These are phyloP conservation scores for Flueggea neowawraea DNA, from an alignment of 441 rosid species.

Conservation along the genomic window DNA sequence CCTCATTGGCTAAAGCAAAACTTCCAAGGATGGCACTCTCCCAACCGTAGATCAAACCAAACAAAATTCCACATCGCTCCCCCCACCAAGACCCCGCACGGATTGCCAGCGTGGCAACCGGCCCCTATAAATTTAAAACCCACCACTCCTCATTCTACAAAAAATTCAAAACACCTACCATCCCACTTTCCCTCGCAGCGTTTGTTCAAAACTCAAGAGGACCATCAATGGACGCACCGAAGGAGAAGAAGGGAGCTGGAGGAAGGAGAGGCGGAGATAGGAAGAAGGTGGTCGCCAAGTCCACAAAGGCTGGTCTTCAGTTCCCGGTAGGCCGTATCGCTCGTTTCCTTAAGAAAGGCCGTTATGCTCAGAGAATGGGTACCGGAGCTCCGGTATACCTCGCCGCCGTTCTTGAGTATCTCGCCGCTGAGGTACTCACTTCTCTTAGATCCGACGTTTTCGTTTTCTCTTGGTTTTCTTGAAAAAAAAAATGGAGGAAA, in stretches of 20 bases:
- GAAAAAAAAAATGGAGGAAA: too few species aligned
- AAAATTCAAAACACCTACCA: not conserved
- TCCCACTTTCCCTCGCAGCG: too few species aligned
- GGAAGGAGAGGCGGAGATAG: conserved; percentile 56
- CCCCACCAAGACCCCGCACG: not conserved
- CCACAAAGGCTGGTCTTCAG: conserved; percentile 56
- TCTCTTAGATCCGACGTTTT: too few species aligned
- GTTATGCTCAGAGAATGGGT: conserved; percentile 49
- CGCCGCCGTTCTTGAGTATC: conserved; percentile 73
- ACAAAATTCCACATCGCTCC: too few species aligned
- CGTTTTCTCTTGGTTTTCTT: not conserved
- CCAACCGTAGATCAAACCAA: too few species aligned
- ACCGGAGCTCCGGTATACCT: conserved; percentile 82
- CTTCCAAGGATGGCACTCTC: too few species aligned
- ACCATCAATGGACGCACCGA: conserved; percentile 20
- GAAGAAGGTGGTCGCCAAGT: conserved; percentile 54
- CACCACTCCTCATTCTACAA: not conserved
- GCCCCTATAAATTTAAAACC: not conserved
- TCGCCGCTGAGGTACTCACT: conserved; percentile 50
- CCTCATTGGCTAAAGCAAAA: too few species aligned
- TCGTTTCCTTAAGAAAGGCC: conserved; percentile 55
- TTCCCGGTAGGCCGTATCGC: conserved; percentile 64
- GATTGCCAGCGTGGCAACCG: conserved; percentile 20
- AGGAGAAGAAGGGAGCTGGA: conserved; percentile 53
- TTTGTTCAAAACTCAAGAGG: too few species aligned